Evolutionary conservation across 306 rosid genomes (phyloP).

Genomic region (Cucurbita maxima): DNA sequence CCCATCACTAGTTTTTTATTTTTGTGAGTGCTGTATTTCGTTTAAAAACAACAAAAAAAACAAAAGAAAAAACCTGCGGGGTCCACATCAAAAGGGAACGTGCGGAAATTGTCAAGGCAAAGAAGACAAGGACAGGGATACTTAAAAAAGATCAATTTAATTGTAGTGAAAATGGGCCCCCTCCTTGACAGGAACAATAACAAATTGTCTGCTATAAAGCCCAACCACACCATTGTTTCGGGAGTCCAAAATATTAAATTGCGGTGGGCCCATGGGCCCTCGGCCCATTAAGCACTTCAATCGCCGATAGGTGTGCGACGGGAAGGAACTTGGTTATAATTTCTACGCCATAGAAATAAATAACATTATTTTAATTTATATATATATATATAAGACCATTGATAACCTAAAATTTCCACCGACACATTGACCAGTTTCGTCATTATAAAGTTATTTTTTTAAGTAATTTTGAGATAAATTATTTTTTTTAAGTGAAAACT

Average conservation of each 20-base stretch:
- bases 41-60: no score
- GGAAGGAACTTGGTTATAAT: not conserved
- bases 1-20: no score
- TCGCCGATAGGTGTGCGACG: not conserved
- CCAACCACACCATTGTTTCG: not conserved
- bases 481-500: no score
- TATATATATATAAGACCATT: no score
- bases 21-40: no score
- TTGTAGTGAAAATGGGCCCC: not conserved
- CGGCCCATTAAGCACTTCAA: not conserved
- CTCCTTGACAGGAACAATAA: not conserved
- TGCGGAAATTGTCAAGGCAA: not conserved
- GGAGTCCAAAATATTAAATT: not conserved
- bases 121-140: not conserved
- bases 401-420: no score
- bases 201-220: not conserved
- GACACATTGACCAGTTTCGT: no score
- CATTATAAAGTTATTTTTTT: no score
- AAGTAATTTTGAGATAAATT: no score
- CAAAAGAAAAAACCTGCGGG: not conserved
- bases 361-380: not conserved
- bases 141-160: not conserved
- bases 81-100: not conserved
- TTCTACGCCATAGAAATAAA: not conserved
- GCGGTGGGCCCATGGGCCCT: not conserved